These are phyloP conservation scores for Colletotrichum somersetense DNA, from an alignment of 2,329 filamentous ascomycete species.

Conservation along the genomic window DNA sequence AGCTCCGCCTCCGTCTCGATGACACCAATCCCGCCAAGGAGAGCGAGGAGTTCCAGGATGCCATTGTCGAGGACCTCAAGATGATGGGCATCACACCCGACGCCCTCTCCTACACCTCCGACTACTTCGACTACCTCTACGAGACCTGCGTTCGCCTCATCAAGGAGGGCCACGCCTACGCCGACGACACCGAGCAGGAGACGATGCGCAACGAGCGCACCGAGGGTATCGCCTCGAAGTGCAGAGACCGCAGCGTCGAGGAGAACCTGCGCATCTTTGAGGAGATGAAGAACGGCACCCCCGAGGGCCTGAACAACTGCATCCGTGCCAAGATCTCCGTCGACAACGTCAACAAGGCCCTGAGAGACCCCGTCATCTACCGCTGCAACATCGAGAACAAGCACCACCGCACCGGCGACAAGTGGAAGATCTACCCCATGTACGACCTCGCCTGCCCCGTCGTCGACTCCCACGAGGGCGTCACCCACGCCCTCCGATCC, in stretches of 20 bases:
- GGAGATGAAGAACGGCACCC: constrained; percentile 90
- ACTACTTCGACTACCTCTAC: constrained; percentile 95
- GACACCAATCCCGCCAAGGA: constrained; percentile 98
- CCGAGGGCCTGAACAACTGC: constrained; percentile 86
- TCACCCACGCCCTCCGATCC: constrained; percentile 85
- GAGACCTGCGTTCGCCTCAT: constrained; percentile 88
- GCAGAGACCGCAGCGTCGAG: constrained; percentile 82
- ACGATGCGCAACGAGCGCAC: constrained; percentile 88
- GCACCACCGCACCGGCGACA: constrained; percentile 83
- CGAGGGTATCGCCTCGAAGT: constrained; percentile 84
- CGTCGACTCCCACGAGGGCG: constrained; percentile 83
- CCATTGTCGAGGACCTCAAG: constrained; percentile 90
- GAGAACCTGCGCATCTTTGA: constrained; percentile 89
- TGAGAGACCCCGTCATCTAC: constrained; percentile 98
- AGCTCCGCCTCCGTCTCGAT: constrained; percentile 91
- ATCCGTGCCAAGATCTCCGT: constrained; percentile 95
- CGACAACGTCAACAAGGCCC: constrained; percentile 93
- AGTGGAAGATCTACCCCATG: constrained; percentile 89
- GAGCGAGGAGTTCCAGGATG: constrained; percentile 95
- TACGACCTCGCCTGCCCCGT: constrained; percentile 90
- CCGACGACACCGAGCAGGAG: constrained; percentile 93
- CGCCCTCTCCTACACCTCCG: constrained; percentile 87
- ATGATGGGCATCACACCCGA: constrained; percentile 95
- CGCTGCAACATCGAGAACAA: constrained; percentile 79
- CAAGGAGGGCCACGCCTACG: constrained; percentile 88